phyloP scores from a whole-genome alignment of 805 yeast species.

The Monosporozyma aerobia region DNA sequence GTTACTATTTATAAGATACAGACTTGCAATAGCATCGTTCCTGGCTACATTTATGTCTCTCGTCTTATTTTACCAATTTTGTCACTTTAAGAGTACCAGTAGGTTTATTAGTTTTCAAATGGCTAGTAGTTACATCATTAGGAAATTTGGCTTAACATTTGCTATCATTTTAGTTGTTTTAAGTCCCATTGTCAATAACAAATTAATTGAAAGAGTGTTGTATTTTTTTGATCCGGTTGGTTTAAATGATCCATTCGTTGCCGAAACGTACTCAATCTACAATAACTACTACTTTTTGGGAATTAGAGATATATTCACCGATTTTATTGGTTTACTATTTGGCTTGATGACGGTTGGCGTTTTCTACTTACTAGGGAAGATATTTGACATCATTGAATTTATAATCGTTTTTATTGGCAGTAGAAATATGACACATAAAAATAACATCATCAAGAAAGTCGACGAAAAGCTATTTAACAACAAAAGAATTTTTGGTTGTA shows the following conservation, averaged over 20 bases:
- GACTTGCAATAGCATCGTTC: slow-evolving; percentile 63
- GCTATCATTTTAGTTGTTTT: slow-evolving; percentile 26
- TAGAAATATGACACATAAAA: not conserved
- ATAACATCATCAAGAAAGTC: not conserved
- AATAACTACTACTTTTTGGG: slow-evolving; percentile 62
- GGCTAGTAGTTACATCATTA: slow-evolving; percentile 35
- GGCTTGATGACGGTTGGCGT: slow-evolving; percentile 22
- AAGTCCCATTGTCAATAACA: slow-evolving; percentile 30
- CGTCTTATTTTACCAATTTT: slow-evolving; percentile 48
- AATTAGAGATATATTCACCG: slow-evolving; percentile 44
- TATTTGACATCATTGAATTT: slow-evolving; percentile 1
- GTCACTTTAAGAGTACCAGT: slow-evolving; percentile 32
- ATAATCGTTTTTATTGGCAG: not conserved
- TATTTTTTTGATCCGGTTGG: slow-evolving; percentile 46
- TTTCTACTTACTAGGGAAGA: slow-evolving; percentile 4
- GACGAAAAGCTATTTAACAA: slow-evolving; percentile 10
- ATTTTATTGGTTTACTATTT: slow-evolving; percentile 53
- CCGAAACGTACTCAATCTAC: slow-evolving; percentile 30
- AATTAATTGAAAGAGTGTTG: slow-evolving; percentile 32
- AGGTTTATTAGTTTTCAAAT: slow-evolving; percentile 37
- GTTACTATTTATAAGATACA: slow-evolving; percentile 62
- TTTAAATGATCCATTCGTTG: slow-evolving; percentile 37
- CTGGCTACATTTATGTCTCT: slow-evolving; percentile 53
- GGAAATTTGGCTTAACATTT: slow-evolving; percentile 22
- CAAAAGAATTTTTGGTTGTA: slow-evolving; percentile 29